Conservation (phyloP, 148 eudicot species). For the Camellia granthamiana region DNA sequence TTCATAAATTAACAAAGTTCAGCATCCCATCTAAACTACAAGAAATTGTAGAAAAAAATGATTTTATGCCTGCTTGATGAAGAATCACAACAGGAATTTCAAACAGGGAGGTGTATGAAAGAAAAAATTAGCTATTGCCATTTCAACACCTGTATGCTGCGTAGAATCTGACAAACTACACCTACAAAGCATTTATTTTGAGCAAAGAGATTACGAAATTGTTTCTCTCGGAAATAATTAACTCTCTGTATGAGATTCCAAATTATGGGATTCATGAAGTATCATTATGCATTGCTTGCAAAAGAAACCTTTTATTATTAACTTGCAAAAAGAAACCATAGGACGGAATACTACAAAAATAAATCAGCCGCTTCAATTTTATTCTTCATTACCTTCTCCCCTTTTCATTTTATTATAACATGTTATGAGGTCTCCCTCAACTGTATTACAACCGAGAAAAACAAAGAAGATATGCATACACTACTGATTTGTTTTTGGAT, state of each 20-base stretch:
- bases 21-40: neutral
- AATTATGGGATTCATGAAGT: neutral
- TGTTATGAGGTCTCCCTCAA: neutral
- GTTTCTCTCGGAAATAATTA: neutral
- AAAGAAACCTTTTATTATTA: too few relatives aligned
- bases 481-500: neutral
- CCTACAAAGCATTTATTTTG: neutral
- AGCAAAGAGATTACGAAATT: neutral
- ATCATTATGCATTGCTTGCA: constrained; percentile 1
- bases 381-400: neutral
- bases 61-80: neutral
- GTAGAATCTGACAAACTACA: neutral
- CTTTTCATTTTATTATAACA: neutral
- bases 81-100: neutral
- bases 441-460: neutral
- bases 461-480: neutral
- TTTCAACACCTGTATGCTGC: neutral
- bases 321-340: neutral
- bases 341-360: neutral
- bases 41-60: neutral
- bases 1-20: neutral
- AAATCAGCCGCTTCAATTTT: neutral
- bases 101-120: neutral
- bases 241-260: neutral
- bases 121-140: constrained; percentile 7